Evolutionary conservation across 352 stramenopile species (phyloP).

Genomic region (Phytophthora podocarpi): DNA sequence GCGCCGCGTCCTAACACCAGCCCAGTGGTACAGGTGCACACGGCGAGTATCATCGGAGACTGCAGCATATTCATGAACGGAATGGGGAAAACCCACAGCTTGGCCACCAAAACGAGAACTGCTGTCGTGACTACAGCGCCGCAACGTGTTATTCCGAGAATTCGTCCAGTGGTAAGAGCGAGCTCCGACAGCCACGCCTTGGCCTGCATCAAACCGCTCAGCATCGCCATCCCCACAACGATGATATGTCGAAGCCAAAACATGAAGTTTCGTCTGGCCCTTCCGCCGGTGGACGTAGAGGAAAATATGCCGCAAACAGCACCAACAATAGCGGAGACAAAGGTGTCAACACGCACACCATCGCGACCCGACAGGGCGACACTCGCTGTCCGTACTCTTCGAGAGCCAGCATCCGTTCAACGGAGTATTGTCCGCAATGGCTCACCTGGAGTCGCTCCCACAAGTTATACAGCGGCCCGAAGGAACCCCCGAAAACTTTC

Average conservation of each 20-base stretch:
- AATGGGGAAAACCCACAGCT: slow-evolving; percentile 30
- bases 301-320: slow-evolving; percentile 13
- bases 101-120: slow-evolving; percentile 7
- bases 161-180: background rate
- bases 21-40: slow-evolving; percentile 2
- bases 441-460: slow-evolving; percentile 43
- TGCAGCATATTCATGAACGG: slow-evolving; percentile 40
- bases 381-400: slow-evolving; percentile 39
- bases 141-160: slow-evolving; percentile 7
- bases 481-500: slow-evolving; percentile 21
- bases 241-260: slow-evolving; percentile 38
- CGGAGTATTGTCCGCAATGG: slow-evolving; percentile 43
- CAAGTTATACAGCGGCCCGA: slow-evolving; percentile 23
- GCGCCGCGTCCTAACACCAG: slow-evolving; percentile 12
- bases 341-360: slow-evolving; percentile 33
- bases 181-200: slow-evolving; percentile 38
- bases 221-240: slow-evolving; percentile 4
- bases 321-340: slow-evolving; percentile 28
- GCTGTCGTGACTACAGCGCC: slow-evolving; percentile 8
- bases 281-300: slow-evolving; percentile 11
- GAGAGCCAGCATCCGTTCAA: slow-evolving; percentile 37
- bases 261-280: slow-evolving; percentile 32
- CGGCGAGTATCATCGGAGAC: slow-evolving; percentile 9
- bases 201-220: slow-evolving; percentile 21
- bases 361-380: slow-evolving; percentile 23